Conservation (phyloP, 2,329 filamentous ascomycete species). For the Teratosphaeria nubilosa region DNA sequence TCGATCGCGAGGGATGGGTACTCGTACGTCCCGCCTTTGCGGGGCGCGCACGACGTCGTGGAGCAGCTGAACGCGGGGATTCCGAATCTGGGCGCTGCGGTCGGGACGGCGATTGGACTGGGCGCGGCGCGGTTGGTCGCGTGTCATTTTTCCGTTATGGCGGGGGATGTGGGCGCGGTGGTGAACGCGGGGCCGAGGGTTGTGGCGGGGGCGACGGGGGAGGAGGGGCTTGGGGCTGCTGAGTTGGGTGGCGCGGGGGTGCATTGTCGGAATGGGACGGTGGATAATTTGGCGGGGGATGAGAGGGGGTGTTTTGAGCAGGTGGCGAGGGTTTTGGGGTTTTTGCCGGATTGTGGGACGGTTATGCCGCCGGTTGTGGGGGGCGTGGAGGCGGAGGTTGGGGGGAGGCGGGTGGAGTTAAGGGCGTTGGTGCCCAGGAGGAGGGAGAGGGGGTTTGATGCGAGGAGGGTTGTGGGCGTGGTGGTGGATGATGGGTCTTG, state of each 20-base stretch:
- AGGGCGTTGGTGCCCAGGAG: slow-evolving; percentile 48
- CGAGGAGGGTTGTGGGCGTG: slow-evolving; percentile 45
- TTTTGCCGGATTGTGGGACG: slow-evolving; percentile 48
- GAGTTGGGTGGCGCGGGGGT: slow-evolving; percentile 52
- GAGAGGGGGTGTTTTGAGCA: slow-evolving; percentile 55
- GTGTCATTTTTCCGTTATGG: slow-evolving; percentile 58
- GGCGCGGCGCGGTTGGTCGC: slow-evolving; percentile 52
- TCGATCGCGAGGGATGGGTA: slow-evolving; percentile 47
- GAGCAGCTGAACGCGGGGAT: slow-evolving; percentile 52
- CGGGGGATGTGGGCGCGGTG: slow-evolving; percentile 49
- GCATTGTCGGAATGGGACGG: slow-evolving; percentile 56
- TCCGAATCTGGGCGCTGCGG: slow-evolving; percentile 52
- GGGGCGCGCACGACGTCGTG: slow-evolving; percentile 43
- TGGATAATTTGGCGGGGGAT: slow-evolving; percentile 52
- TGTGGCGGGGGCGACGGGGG: slow-evolving; percentile 52
- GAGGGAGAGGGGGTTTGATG: slow-evolving; percentile 51
- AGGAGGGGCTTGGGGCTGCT: slow-evolving; percentile 49
- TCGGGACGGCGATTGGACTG: slow-evolving; percentile 54
- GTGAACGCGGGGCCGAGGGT: slow-evolving; percentile 57
- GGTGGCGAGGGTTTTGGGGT: slow-evolving; percentile 46
- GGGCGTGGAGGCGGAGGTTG: slow-evolving; percentile 37
- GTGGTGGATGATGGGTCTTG: slow-evolving; percentile 48
- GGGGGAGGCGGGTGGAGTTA: slow-evolving; percentile 40
- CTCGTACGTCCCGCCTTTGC: slow-evolving; percentile 49
- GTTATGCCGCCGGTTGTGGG: slow-evolving; percentile 40